Base-by-base conservation (phyloP, 139 green algal genomes). In the Ettlia oleoabundans region DNA sequence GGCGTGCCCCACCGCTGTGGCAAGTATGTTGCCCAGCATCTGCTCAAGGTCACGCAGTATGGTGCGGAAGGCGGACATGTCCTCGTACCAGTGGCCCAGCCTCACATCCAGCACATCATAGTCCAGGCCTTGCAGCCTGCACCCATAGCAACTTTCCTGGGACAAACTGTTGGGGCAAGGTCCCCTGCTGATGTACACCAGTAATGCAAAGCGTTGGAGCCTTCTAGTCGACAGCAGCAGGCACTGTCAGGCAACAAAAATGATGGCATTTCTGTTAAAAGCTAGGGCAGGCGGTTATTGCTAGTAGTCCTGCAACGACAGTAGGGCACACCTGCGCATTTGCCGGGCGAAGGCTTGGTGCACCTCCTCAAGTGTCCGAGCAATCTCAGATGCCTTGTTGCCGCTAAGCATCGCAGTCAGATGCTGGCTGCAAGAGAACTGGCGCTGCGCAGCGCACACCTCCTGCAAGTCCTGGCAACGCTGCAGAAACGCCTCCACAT, bases 401-500 rank as follows among this genome's bases (percentile, higher is more conserved):
- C 78, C 78, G 15, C 78, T 40, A 3, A 83, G 35, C 65, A 83
- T 47, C 3, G 40, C 32, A 19, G 35, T 9, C 30, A 74, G 42
- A 41, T 40, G 21, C 32, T 35, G 76, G 1, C 28, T 32, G 7
- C 7, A 51, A 19, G 28, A 91, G 86, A 98, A 98, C 88, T 98
- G 95, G 61, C 91, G 86, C 87, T 96, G 95, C 26, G 93, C 92
- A 58, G 96, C 89, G 77, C 93, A 98, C 47, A 97, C 88, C 88
- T 98, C 95, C 69, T 95, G 85, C 85, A 98, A 80, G 84, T 98
- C 94, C 6, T 85, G 87, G 87, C 95, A 98, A 24, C 95, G 89
- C 87, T 98, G 94, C 81, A 95, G 79, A 85, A 98, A 98, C 19
- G 95, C 94, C 55, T 98, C 94, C 33, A 98, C 92, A 81, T 97